Conservation (phyloP, 371 early-diverging fungal genomes). For the Cokeromyces recurvatus region DNA sequence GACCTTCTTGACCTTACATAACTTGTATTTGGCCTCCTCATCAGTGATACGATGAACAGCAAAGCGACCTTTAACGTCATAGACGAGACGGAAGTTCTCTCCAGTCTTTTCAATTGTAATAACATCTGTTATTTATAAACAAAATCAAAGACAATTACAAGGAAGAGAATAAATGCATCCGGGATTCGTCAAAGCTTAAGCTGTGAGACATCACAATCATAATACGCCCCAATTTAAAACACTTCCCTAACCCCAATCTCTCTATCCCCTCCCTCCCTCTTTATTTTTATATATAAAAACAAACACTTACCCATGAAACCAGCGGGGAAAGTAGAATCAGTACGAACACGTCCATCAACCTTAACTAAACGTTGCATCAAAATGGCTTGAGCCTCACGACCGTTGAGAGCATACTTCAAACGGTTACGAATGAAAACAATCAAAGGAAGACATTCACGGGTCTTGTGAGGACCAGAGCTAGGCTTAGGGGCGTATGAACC, state of each 20-base stretch:
- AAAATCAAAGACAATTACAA: background rate
- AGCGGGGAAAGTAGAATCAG: constrained; percentile 96
- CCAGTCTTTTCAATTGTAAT: constrained; percentile 99
- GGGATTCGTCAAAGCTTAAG: constrained; percentile 49
- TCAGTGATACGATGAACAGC: constrained; percentile 97
- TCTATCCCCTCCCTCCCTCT: background rate
- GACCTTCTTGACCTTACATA: constrained; percentile 96
- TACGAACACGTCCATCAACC: constrained; percentile 99
- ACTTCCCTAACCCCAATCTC: too few species aligned
- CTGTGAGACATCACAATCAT: constrained; percentile 26
- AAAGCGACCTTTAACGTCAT: constrained; percentile 99
- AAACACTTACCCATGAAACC: constrained; percentile 86
- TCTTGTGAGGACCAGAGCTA: constrained; percentile 99
- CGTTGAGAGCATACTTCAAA: constrained; percentile 98
- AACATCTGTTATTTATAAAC: constrained; percentile 63
- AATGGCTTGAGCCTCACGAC: constrained; percentile 96
- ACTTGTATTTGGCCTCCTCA: constrained; percentile 98
- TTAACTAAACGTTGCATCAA: constrained; percentile 98
- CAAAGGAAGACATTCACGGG: constrained; percentile 48
- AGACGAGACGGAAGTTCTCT: constrained; percentile 99
- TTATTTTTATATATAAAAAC: background rate
- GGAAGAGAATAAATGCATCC: constrained; percentile 38
- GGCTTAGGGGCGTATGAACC: constrained; percentile 93
- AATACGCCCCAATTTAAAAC: too few species aligned
- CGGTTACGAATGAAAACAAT: constrained; percentile 98